Conservation (phyloP, 2,329 filamentous ascomycete species). For the Microcera coccophila region DNA sequence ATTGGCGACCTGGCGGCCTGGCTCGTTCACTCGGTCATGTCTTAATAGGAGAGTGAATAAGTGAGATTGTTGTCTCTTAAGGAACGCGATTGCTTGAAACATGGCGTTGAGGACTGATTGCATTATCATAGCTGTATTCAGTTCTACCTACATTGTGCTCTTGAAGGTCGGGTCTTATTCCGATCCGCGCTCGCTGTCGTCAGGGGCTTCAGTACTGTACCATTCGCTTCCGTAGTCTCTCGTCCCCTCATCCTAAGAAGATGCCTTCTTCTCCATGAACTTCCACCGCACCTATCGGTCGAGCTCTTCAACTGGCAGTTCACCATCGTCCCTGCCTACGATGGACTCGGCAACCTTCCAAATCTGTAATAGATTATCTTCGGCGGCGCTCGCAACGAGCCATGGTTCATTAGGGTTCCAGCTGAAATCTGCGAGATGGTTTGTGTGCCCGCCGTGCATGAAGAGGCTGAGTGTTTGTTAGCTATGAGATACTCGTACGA, state of each 20-base stretch:
- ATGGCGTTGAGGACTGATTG: too few species aligned
- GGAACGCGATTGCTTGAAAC: too few species aligned
- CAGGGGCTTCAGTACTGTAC: neutral
- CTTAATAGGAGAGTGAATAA: too few species aligned
- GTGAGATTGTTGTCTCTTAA: too few species aligned
- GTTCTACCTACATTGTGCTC: too few species aligned
- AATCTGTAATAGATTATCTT: constrained; percentile 94
- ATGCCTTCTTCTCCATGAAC: constrained; percentile 29
- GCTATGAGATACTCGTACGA: constrained; percentile 6
- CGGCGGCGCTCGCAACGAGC: constrained; percentile 91
- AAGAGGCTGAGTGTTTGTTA: constrained; percentile 60
- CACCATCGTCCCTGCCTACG: constrained; percentile 70
- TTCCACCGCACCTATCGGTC: constrained; percentile 52
- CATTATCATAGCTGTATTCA: too few species aligned
- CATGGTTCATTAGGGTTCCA: constrained; percentile 98
- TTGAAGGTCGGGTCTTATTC: too few species aligned
- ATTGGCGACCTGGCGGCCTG: too few species aligned
- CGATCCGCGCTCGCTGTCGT: too few species aligned
- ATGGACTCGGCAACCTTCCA: constrained; percentile 85
- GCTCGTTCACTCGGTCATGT: too few species aligned
- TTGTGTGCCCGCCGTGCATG: constrained; percentile 98
- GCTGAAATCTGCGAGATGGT: constrained; percentile 92
- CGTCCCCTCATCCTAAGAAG: constrained; percentile 31
- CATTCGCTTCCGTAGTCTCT: too few species aligned
- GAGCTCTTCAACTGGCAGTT: constrained; percentile 73